Evolutionary conservation across 2,329 filamentous ascomycete genomes (phyloP).

Genomic region (Talaromyces sp.): DNA sequence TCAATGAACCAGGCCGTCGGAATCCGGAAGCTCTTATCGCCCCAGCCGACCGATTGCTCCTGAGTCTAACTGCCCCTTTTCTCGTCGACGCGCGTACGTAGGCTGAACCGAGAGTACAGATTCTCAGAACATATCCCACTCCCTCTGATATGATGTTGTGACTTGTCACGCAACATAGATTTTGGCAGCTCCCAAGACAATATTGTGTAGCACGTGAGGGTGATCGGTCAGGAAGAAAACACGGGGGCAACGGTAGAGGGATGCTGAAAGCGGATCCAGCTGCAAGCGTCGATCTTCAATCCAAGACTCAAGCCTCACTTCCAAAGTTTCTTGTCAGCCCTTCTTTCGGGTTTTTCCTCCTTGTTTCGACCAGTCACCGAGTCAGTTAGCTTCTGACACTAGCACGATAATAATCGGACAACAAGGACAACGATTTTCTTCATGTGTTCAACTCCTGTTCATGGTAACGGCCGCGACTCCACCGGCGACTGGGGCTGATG

Average conservation of each 20-base stretch:
- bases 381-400: not conserved
- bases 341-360: not conserved
- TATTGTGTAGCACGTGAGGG: slow-evolving; percentile 3
- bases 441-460: slow-evolving; percentile 3
- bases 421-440: not conserved
- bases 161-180: not conserved
- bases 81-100: not conserved
- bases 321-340: not conserved
- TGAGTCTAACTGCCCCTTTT: not conserved
- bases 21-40: slow-evolving; percentile 2
- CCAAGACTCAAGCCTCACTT: slow-evolving; percentile 14
- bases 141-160: not conserved
- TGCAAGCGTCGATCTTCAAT: slow-evolving; percentile 14
- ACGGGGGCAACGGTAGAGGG: not conserved
- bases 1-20: not conserved
- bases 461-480: not conserved
- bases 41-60: not conserved
- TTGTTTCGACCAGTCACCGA: not conserved
- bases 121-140: not conserved
- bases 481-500: not conserved
- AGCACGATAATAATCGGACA: slow-evolving; percentile 1
- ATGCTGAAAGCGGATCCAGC: slow-evolving; percentile 13
- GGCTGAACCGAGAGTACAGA: not conserved
- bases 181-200: not conserved
- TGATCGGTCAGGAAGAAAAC: slow-evolving; percentile 1